phyloP scores from a whole-genome alignment of 1,139 yeast species.

The Lodderomyces beijingensis region DNA sequence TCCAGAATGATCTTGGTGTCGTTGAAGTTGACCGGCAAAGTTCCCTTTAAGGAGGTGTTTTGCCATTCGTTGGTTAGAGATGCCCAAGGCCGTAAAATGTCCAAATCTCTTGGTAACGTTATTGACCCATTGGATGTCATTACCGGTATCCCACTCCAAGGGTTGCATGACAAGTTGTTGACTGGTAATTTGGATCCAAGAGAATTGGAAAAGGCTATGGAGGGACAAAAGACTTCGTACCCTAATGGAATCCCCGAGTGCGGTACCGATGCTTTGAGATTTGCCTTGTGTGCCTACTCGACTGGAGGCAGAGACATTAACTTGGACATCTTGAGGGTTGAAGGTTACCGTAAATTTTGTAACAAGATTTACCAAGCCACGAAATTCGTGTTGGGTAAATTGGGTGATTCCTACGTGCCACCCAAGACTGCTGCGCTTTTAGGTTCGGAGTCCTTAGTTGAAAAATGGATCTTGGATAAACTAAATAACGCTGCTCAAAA shows the following conservation, averaged over 20 bases:
- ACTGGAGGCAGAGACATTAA: slow-evolving; percentile 99
- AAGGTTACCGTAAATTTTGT: slow-evolving; percentile 99
- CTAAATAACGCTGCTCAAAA: slow-evolving; percentile 65
- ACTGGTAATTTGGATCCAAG: slow-evolving; percentile 86
- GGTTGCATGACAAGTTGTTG: slow-evolving; percentile 71
- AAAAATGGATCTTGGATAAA: slow-evolving; percentile 93
- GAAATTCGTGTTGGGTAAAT: slow-evolving; percentile 88
- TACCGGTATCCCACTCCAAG: slow-evolving; percentile 75
- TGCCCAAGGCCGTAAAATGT: slow-evolving; percentile 99
- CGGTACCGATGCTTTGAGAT: slow-evolving; percentile 98
- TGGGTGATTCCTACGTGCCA: slow-evolving; percentile 85
- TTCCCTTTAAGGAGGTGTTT: slow-evolving; percentile 95
- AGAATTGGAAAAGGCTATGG: slow-evolving; percentile 82
- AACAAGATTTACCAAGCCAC: slow-evolving; percentile 99
- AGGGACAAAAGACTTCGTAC: slow-evolving; percentile 85
- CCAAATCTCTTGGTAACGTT: slow-evolving; percentile 95
- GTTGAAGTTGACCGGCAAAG: slow-evolving; percentile 80
- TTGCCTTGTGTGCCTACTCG: slow-evolving; percentile 96
- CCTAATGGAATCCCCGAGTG: slow-evolving; percentile 99
- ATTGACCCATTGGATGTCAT: slow-evolving; percentile 95
- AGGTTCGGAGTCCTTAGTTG: slow-evolving; percentile 89
- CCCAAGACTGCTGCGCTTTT: slow-evolving; percentile 57
- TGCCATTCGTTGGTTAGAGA: slow-evolving; percentile 98
- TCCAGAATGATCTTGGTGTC: slow-evolving; percentile 94
- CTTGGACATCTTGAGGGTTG: slow-evolving; percentile 93